Evolutionary conservation across 78 protist species (phyloP).

Genomic region (Isochrysis galbana): DNA sequence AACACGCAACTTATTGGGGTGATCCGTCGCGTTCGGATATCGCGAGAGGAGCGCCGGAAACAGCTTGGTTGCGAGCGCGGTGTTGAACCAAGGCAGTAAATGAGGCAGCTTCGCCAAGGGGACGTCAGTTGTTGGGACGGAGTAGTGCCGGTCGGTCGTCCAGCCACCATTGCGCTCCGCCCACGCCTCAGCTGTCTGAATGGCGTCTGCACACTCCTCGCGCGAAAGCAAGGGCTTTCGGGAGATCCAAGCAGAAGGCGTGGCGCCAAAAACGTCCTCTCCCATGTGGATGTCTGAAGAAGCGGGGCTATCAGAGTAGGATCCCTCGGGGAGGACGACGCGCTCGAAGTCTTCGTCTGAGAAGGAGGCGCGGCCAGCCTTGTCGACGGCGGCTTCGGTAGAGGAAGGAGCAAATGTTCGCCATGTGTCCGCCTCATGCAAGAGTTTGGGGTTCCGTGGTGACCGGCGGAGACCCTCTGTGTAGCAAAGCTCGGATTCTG

Average conservation of each 20-base stretch:
- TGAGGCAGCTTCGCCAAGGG: neutral
- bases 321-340: neutral
- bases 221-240: neutral
- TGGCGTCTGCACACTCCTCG: neutral
- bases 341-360: neutral
- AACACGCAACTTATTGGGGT: neutral
- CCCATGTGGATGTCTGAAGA: neutral
- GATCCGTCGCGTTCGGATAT: neutral
- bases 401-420: too few relatives aligned
- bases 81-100: slow-evolving; percentile 2
- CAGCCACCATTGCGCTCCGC: neutral
- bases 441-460: neutral
- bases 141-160: slow-evolving; percentile 4
- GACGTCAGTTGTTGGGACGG: neutral
- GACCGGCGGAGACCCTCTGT: neutral
- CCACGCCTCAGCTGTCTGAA: neutral
- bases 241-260: neutral
- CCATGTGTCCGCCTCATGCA: neutral
- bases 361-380: neutral
- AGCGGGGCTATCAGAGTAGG: neutral
- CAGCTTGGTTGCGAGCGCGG: neutral
- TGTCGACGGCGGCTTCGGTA: neutral
- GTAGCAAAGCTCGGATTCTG: neutral
- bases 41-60: neutral
- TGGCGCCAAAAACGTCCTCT: neutral